These are phyloP conservation scores for Ballota nigra DNA, from an alignment of 257 asterid genomes.

Conservation along the genomic window DNA sequence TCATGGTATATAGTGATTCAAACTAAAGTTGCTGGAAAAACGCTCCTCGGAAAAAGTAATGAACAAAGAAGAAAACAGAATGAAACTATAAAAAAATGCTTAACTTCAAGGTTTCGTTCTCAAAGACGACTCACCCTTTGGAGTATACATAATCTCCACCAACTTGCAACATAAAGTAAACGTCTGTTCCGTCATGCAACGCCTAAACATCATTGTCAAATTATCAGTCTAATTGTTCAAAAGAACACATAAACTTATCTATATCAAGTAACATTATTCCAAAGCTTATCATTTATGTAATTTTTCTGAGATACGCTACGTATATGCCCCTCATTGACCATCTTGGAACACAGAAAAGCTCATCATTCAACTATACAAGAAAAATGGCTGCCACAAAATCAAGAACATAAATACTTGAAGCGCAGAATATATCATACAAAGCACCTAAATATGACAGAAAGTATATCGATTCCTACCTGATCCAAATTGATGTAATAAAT, in stretches of 20 bases:
- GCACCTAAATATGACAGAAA: neutral
- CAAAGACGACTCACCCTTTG: slow-evolving; percentile 56
- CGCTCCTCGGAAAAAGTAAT: neutral
- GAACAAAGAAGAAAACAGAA: neutral
- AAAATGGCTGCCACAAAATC: neutral
- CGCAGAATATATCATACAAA: neutral
- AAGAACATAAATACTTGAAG: neutral
- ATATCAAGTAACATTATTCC: neutral
- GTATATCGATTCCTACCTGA: slow-evolving; percentile 1
- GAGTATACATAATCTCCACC: slow-evolving; percentile 67
- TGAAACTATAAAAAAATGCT: neutral
- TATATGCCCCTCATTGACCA: neutral
- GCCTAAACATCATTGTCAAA: slow-evolving; percentile 43
- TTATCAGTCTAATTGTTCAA: slow-evolving; percentile 12
- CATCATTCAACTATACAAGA: neutral
- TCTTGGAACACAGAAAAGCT: neutral
- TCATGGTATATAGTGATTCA: too few species aligned
- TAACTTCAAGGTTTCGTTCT: neutral
- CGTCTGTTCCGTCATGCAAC: slow-evolving; percentile 75
- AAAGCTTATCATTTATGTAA: too few species aligned
- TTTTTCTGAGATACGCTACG: neutral
- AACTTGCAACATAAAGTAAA: slow-evolving; percentile 76
- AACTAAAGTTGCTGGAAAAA: neutral
- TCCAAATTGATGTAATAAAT: neutral
- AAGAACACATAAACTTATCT: neutral